phyloP scores from a whole-genome alignment of 2,329 filamentous ascomycete species.

The Nemania bipapillata region DNA sequence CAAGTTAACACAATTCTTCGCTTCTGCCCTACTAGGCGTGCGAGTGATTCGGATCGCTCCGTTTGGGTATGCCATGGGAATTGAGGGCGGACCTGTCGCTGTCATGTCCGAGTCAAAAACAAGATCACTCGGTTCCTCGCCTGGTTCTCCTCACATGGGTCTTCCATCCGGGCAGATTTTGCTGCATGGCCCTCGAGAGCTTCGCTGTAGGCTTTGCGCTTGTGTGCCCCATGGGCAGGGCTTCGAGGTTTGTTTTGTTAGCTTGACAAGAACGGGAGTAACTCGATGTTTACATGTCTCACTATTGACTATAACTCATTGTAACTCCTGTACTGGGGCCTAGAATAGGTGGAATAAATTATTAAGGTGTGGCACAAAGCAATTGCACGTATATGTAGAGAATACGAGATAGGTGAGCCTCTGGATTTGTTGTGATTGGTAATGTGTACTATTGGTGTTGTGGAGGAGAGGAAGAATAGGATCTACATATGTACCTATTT shows the following conservation, averaged over 20 bases:
- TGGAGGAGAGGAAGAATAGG: not conserved
- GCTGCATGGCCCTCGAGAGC: too few relatives aligned
- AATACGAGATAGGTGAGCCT: not conserved
- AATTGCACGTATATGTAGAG: not conserved
- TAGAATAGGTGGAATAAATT: not conserved
- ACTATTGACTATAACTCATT: not conserved
- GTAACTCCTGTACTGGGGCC: not conserved
- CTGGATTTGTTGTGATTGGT: not conserved
- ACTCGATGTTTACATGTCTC: not conserved
- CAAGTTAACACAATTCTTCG: slow-evolving; percentile 44
- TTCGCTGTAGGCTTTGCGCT: too few relatives aligned
- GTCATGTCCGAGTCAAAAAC: not conserved
- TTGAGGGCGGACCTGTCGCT: not conserved
- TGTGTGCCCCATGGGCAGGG: too few relatives aligned
- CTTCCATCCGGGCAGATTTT: too few relatives aligned
- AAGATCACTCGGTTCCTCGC: not conserved
- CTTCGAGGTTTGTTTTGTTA: not conserved
- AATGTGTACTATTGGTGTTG: not conserved
- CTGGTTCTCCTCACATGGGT: not conserved
- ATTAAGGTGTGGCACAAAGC: not conserved
- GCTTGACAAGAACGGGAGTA: not conserved
- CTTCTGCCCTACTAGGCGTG: slow-evolving; percentile 40
- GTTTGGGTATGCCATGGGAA: slow-evolving; percentile 39
- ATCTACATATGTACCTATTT: not conserved
- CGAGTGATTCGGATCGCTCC: slow-evolving; percentile 46